Base-by-base conservation (phyloP, 177 flowering plant species). In the Vitis hybrid region DNA sequence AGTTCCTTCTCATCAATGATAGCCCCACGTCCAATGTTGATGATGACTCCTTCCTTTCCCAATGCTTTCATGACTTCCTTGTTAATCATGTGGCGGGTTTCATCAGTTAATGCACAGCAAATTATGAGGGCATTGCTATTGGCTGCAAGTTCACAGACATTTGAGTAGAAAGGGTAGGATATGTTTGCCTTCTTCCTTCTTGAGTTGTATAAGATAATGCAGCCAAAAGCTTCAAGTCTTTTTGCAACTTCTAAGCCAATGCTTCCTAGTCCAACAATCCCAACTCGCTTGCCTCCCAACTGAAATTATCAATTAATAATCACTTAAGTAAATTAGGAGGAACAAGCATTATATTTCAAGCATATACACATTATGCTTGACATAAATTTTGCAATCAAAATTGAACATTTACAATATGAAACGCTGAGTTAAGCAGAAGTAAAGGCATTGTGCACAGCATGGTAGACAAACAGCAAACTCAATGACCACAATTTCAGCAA, bases 1-100 rank as follows among this genome's bases (percentile, higher is more conserved):
- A 89, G 9, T 73, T 86, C 91, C 77, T 82, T 77, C 79, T 93
- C 93, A 66, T 91, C 84, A 11, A 93, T 72, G 7, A 88, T 68
- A n/a, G 84, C 74, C 2, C 97, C 98, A 2, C 96, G 89, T 1
- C 83, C 91, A 11, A 92, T 77, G 52, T 91, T 92, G 6, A 92
- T 70, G 30, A 92, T 69, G 1, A 89, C 80, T 17, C 97, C 97
- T 7, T 85, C 70, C 66, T 83, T 83, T 6, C 96, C 96, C 54
- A 92, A 55, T 52, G 89, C 88, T 3, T 40, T 17, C 40, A 91
- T 49, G 0, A 89, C 90, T 60, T 88, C 82, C 65, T 72, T 78
- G 78, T 87, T 74, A 18, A 91, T 75, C 72, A 88, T 65, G 74
- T 89, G 92, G 59, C 56, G 75, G 1, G 96, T 92, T 77, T 89